Conservation (phyloP, 805 yeast species). For the Diddensiella santjacobensis region DNA sequence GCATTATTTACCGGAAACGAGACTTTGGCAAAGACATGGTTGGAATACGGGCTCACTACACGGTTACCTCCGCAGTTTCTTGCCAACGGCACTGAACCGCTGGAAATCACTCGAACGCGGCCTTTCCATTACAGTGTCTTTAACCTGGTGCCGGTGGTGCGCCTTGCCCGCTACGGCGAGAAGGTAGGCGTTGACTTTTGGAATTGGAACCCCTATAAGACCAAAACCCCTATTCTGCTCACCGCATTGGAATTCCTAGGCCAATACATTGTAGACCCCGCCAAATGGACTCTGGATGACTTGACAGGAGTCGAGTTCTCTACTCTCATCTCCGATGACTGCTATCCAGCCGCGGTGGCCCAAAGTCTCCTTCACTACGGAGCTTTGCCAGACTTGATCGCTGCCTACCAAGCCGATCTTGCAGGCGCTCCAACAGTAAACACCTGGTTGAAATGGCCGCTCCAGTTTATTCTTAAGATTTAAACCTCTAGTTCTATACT, state of each 20-base stretch:
- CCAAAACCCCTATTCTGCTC: not conserved
- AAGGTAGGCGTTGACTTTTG: conserved; percentile 1
- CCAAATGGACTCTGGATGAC: conserved; percentile 3
- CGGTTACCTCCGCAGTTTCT: conserved; percentile 4
- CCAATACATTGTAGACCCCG: not conserved
- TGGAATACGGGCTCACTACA: not conserved
- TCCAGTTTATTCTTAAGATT: not conserved
- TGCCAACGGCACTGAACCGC: not conserved
- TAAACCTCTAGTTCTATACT: not conserved
- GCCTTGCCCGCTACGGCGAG: conserved; percentile 2
- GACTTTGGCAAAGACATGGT: conserved; percentile 1
- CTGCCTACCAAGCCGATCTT: not conserved
- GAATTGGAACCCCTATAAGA: not conserved
- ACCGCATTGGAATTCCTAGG: not conserved
- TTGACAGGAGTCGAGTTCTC: not conserved
- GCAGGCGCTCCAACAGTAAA: not conserved
- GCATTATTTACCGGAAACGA: not conserved
- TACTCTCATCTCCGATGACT: conserved; percentile 1
- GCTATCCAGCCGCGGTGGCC: not conserved
- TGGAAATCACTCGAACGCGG: not conserved
- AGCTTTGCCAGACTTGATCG: not conserved
- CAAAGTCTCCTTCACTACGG: not conserved
- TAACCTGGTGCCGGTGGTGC: not conserved
- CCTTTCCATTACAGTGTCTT: conserved; percentile 7
- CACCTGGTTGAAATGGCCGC: conserved; percentile 2